phyloP scores from a whole-genome alignment of 2,329 filamentous ascomycete genomes.

The Nothophoma quercina region DNA sequence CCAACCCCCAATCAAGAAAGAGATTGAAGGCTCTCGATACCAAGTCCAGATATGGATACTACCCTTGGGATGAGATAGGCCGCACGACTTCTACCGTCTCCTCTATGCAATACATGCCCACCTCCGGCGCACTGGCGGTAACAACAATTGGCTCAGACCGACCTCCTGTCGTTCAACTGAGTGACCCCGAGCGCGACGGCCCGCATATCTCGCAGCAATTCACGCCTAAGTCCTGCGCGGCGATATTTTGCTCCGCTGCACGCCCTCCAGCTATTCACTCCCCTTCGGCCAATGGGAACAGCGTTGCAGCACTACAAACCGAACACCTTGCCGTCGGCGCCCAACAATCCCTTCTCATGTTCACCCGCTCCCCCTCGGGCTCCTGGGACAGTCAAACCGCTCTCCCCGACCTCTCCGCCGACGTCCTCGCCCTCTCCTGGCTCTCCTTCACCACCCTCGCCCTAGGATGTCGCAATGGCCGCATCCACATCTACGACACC shows the following conservation, averaged over 20 bases:
- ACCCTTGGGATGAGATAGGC: conserved; percentile 31
- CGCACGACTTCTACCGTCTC: conserved; percentile 41
- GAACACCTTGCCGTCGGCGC: conserved; percentile 46
- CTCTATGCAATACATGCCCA: conserved; percentile 38
- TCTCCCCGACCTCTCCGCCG: conserved; percentile 23
- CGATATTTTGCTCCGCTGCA: conserved; percentile 40
- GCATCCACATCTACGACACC: conserved; percentile 44
- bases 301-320: conserved; percentile 26
- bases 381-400: conserved; percentile 28
- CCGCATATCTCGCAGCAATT: conserved; percentile 40
- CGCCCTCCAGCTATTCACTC: conserved; percentile 22
- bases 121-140: conserved; percentile 37
- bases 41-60: conserved; percentile 25
- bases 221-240: conserved; percentile 31
- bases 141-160: conserved; percentile 42
- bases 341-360: conserved; percentile 34
- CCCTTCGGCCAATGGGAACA: conserved; percentile 16
- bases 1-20: background rate
- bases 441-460: conserved; percentile 39
- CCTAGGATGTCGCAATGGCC: conserved; percentile 43
- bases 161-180: conserved; percentile 37
- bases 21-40: conserved; percentile 5
- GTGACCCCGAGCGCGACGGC: conserved; percentile 34
- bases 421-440: conserved; percentile 48
- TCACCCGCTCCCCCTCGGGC: conserved; percentile 28